Evolutionary conservation across 1,139 yeast genomes (phyloP).

Genomic region (Magnusiomyces tetraspermus): DNA sequence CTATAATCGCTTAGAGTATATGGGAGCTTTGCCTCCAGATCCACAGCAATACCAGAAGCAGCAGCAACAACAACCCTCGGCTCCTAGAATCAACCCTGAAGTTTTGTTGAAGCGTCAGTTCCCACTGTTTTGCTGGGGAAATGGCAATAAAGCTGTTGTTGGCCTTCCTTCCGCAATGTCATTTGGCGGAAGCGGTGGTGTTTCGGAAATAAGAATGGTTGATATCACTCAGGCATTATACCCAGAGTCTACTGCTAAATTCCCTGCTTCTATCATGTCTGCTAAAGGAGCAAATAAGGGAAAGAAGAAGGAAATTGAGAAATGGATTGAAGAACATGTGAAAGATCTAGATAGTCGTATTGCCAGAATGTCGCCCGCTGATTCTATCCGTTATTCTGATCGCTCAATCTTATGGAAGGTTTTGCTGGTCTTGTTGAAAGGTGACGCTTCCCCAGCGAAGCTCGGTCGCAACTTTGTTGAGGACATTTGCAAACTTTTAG

Average conservation of each 20-base stretch:
- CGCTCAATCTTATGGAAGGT: conserved; percentile 29
- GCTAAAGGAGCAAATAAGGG: conserved; percentile 36
- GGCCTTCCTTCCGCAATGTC: conserved; percentile 37
- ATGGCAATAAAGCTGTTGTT: conserved; percentile 38
- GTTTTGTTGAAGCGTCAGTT: conserved; percentile 45
- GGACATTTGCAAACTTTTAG: conserved; percentile 10
- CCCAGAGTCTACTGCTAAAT: conserved; percentile 27
- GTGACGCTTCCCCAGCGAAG: conserved; percentile 19
- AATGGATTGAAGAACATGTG: conserved; percentile 40
- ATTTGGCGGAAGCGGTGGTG: conserved; percentile 24
- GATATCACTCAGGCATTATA: conserved; percentile 28
- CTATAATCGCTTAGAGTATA: background rate
- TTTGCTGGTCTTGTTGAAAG: conserved; percentile 23
- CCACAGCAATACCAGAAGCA: too few species aligned
- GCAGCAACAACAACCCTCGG: conserved; percentile 4
- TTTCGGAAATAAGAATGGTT: conserved; percentile 26
- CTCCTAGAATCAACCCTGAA: conserved; percentile 26
- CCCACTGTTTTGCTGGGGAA: conserved; percentile 70
- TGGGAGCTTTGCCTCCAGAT: background rate
- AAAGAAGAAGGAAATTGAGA: conserved; percentile 54
- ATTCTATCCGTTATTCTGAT: conserved; percentile 17
- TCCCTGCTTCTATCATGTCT: conserved; percentile 56
- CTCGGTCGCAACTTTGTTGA: conserved; percentile 10
- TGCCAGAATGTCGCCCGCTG: conserved; percentile 14
- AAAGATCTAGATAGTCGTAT: conserved; percentile 7